Evolutionary conservation across 129 eudicot species (phyloP).

Genomic region (Solidago caesia): DNA sequence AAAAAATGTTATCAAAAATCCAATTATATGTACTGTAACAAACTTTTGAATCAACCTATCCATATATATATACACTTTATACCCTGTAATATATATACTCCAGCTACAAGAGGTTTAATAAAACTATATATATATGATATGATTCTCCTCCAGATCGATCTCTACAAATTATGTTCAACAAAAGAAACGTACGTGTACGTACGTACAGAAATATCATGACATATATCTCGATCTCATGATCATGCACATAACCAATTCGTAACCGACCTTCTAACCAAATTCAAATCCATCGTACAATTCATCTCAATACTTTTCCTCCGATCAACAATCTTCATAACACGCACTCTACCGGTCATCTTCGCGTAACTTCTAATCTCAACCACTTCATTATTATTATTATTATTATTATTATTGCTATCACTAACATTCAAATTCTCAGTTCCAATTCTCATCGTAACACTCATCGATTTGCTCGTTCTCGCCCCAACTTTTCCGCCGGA

Average conservation of each 20-base stretch:
- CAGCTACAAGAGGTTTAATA: no score
- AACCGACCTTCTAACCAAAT: slow-evolving; percentile 27
- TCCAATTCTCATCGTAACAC: slow-evolving; percentile 31
- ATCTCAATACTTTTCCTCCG: slow-evolving; percentile 26
- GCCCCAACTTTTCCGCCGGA: slow-evolving; percentile 34
- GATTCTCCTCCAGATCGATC: no score
- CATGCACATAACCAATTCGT: slow-evolving; percentile 25
- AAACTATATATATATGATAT: no score
- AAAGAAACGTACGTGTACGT: neutral
- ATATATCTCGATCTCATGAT: neutral
- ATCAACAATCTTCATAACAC: slow-evolving; percentile 19
- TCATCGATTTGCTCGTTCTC: slow-evolving; percentile 18
- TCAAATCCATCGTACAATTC: slow-evolving; percentile 45
- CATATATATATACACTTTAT: no score
- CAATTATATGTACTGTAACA: no score
- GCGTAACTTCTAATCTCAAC: slow-evolving; percentile 35
- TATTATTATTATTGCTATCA: slow-evolving; percentile 18
- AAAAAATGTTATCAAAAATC: no score
- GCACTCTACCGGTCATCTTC: slow-evolving; percentile 42
- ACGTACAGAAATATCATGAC: neutral
- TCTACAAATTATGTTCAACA: neutral
- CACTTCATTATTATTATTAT: neutral
- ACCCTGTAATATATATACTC: neutral
- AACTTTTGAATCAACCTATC: no score
- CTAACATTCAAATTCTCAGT: slow-evolving; percentile 28